Base-by-base conservation (phyloP, 306 rosid species). In the Oemleria cerasiformis region DNA sequence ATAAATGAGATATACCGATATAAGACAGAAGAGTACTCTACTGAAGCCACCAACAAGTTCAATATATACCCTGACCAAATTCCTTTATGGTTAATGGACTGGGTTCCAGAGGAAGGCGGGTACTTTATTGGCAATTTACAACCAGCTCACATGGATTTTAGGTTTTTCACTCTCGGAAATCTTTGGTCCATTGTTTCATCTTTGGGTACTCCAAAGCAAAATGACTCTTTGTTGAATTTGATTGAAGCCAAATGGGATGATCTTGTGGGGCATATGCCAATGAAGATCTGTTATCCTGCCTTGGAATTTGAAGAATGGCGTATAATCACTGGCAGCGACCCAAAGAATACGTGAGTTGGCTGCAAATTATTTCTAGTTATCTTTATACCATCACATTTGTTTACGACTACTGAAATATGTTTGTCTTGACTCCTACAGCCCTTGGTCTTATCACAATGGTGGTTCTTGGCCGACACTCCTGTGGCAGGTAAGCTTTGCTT, bases 381-480 rank as follows among this genome's bases (percentile, higher is more conserved):
- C 56, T 9, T 36, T 8, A 13, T 40, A 45, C 38, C 16, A 8
- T 21, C 12, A 9, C 15, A 50, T 13, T 40, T 41, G 58, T 68
- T 36, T 44, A 41, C 55, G 19, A 65, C 53, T 57, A 55, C 80
- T 75, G 57, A 87, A 71, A 21, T 51, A 54, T 64, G 44, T 43
- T 20, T 54, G 11, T 68, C 40, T 74, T 59, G 43, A 73, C 63
- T 76, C 73, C 68, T 71, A 73, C 95, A 94, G 99, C 57, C 88
- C 99, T 39, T 94, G 97, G 99, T 94, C 99, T 59, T 94, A 94
- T 82, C 99, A 94, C 73, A 94, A 94, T 61, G 97, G 96, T 34
- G 99, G 99, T 71, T 94, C 99, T 70, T 94, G 99, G 99, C 99
- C 99, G 3, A 91, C 99, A 16, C 97, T 94, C 74, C 75, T 94